Conservation (phyloP, 768 basidiomycete species). For the Cubamyces lactineus region DNA sequence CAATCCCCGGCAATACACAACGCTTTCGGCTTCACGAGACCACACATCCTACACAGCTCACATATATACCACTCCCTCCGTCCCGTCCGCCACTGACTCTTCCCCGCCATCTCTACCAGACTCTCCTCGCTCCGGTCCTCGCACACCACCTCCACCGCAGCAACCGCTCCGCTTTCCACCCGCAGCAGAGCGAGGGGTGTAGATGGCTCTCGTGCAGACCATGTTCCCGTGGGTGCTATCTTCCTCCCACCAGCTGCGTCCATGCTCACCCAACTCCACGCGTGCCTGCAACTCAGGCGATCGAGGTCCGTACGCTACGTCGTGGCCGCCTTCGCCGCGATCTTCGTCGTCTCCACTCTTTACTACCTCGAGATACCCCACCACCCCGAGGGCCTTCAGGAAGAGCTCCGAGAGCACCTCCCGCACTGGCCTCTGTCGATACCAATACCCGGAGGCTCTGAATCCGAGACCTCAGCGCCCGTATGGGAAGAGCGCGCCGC, state of each 20-base stretch:
- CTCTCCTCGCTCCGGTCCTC: constrained; percentile 9
- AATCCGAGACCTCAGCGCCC: constrained; percentile 29
- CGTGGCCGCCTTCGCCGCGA: constrained; percentile 10
- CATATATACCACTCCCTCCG: neutral
- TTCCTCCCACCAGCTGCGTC: neutral
- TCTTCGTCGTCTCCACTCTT: constrained; percentile 26
- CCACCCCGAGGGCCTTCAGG: neutral
- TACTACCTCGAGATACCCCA: constrained; percentile 24
- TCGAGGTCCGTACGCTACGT: constrained; percentile 23
- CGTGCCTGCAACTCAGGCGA: constrained; percentile 13
- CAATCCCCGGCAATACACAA: neutral
- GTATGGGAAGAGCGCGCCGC: constrained; percentile 57
- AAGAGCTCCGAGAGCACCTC: neutral
- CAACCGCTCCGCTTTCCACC: constrained; percentile 13
- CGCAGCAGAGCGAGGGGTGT: constrained; percentile 7
- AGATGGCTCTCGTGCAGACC: neutral
- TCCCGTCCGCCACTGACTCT: neutral
- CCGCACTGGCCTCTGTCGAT: constrained; percentile 1
- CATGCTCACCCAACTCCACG: constrained; percentile 6
- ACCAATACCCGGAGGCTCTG: neutral
- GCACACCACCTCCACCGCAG: constrained; percentile 1
- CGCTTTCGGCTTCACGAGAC: neutral
- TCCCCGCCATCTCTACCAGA: neutral
- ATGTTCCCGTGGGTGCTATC: constrained; percentile 13
- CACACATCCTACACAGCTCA: neutral